Evolutionary conservation across 495 filamentous ascomycete genomes (phyloP).

Genomic region (Cudoniella acicularis): DNA sequence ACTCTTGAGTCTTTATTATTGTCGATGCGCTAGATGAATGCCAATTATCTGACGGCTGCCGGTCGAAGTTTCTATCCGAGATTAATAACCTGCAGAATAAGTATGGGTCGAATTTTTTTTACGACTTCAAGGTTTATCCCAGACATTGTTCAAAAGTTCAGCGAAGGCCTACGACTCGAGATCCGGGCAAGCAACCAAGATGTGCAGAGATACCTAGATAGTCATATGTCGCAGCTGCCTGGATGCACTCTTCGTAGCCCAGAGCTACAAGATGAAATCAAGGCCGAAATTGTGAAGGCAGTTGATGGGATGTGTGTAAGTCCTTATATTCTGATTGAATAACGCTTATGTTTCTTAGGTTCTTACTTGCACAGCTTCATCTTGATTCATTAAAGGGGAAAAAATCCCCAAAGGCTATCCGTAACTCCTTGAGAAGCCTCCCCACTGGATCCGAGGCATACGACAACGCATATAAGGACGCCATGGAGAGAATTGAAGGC

Average conservation of each 20-base stretch:
- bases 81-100: conserved; percentile 31
- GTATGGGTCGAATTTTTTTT: conserved; percentile 25
- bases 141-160: conserved; percentile 27
- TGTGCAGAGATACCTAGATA: conserved; percentile 10
- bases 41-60: conserved; percentile 25
- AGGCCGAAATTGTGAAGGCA: too few relatives aligned
- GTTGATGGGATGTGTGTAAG: too few relatives aligned
- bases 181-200: conserved; percentile 21
- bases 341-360: too few relatives aligned
- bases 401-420: conserved; percentile 17
- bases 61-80: conserved; percentile 28
- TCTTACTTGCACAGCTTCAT: too few relatives aligned
- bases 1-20: conserved; percentile 36
- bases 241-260: too few relatives aligned
- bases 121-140: conserved; percentile 31
- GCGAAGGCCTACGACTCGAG: conserved; percentile 22
- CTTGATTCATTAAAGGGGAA: too few relatives aligned
- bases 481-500: conserved; percentile 19
- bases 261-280: too few relatives aligned
- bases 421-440: conserved; percentile 8
- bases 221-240: too few relatives aligned
- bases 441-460: background rate
- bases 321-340: too few relatives aligned
- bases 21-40: conserved; percentile 47
- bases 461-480: conserved; percentile 13